Evolutionary conservation across 23 red algal species (phyloP).

Genomic region (Gracilaria gracilis): DNA sequence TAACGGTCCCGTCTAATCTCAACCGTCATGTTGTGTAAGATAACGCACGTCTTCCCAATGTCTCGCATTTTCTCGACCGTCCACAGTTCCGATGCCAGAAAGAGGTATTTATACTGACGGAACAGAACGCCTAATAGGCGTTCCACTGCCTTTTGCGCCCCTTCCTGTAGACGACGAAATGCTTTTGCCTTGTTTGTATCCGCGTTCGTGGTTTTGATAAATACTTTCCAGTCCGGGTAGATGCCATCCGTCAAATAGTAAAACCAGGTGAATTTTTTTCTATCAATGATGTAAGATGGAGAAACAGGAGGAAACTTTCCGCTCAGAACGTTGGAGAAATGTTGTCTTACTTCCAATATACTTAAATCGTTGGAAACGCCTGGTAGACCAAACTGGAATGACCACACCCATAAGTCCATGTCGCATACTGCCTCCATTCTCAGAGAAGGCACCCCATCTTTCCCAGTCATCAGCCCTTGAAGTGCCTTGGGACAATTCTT

Average conservation of each 20-base stretch:
- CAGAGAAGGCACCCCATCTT: not conserved
- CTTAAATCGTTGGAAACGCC: constrained; percentile 8
- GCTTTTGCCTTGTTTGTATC: no score
- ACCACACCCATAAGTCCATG: constrained; percentile 16
- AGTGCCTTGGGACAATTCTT: constrained; percentile 41
- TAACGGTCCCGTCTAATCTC: no score
- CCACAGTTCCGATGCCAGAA: no score
- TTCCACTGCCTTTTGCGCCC: no score
- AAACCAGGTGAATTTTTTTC: constrained; percentile 2
- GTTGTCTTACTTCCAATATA: constrained; percentile 5
- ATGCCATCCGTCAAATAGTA: constrained; percentile 60
- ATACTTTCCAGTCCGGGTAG: constrained; percentile 20
- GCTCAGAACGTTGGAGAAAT: not conserved
- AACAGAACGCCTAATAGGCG: no score
- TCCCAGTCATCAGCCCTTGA: constrained; percentile 38
- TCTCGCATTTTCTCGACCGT: no score
- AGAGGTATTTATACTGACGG: no score
- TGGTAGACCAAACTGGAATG: constrained; percentile 9
- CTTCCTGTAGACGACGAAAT: no score
- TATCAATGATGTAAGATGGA: not conserved
- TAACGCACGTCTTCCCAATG: no score
- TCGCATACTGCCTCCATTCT: constrained; percentile 32
- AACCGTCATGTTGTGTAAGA: no score
- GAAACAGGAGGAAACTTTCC: constrained; percentile 11
- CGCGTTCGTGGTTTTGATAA: constrained; percentile 16